A percentile compares a stretch with the other conserved stretches of the same genome.
Conservation (phyloP, 305 asterid genomes). For the Fraxinus sp. region DNA sequence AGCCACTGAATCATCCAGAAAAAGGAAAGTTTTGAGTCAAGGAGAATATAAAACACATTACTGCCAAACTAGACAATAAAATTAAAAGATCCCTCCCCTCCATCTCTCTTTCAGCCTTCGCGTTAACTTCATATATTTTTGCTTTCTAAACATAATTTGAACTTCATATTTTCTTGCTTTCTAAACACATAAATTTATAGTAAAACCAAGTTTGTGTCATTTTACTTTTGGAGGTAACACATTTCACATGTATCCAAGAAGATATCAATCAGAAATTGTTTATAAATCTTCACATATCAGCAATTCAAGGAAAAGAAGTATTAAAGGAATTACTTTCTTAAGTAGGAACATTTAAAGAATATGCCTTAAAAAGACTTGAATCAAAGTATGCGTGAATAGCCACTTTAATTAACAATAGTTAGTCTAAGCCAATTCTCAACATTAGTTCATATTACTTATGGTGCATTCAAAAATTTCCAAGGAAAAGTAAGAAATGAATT, state of each 20-base stretch:
- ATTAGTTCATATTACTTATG: too few relatives aligned
- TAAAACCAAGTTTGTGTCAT: not conserved
- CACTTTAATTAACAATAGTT: not conserved
- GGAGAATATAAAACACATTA: not conserved
- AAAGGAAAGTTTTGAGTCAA: not conserved
- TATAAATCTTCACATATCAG: not conserved
- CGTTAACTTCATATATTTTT: not conserved
- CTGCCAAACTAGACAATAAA: not conserved
- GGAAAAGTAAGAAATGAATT: too few relatives aligned
- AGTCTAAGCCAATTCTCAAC: not conserved
- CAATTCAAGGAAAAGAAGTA: not conserved
- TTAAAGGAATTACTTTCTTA: not conserved
- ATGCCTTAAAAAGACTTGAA: not conserved
- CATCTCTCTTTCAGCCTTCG: not conserved
- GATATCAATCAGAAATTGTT: not conserved
- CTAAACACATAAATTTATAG: not conserved
- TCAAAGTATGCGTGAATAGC: not conserved
- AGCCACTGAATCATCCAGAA: conserved; percentile 44
- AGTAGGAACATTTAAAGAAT: not conserved
- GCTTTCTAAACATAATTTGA: not conserved
- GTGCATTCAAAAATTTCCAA: too few relatives aligned
- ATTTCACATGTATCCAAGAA: not conserved
- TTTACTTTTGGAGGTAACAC: not conserved
- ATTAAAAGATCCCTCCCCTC: not conserved
- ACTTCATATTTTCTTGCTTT: not conserved